phyloP scores from a whole-genome alignment of 2,329 filamentous ascomycete genomes.

The Fusarium sp. region DNA sequence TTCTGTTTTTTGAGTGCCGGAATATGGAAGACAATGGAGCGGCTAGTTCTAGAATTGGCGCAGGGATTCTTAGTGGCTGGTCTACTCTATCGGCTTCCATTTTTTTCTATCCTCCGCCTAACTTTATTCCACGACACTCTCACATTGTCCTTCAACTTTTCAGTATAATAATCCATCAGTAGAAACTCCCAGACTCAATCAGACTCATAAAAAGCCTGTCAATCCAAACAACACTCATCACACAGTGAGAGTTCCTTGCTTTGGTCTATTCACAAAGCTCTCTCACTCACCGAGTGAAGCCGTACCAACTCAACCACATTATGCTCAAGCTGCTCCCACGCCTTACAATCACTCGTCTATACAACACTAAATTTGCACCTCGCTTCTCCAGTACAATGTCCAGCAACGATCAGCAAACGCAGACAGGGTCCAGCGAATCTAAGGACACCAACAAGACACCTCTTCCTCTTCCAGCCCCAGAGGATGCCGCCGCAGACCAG shows the following conservation, averaged over 20 bases:
- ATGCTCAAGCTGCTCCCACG: slow-evolving; percentile 30
- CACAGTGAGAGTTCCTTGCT: not conserved
- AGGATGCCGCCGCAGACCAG: slow-evolving; percentile 15
- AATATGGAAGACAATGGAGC: not conserved
- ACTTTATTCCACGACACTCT: not conserved
- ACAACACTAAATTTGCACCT: not conserved
- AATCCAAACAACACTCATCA: not conserved
- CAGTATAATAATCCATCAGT: not conserved
- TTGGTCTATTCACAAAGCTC: not conserved
- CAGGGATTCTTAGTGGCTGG: slow-evolving; percentile 27
- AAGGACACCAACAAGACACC: slow-evolving; percentile 12
- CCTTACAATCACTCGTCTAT: slow-evolving; percentile 9
- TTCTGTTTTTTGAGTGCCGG: not conserved
- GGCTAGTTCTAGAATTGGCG: slow-evolving; percentile 9
- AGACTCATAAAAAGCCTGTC: not conserved
- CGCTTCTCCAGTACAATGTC: slow-evolving; percentile 17
- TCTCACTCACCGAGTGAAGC: slow-evolving; percentile 6
- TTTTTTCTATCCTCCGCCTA: slow-evolving; percentile 16
- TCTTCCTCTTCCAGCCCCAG: slow-evolving; percentile 40
- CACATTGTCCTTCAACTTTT: not conserved
- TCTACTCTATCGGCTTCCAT: slow-evolving; percentile 12
- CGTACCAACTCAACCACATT: not conserved
- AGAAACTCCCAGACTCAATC: not conserved
- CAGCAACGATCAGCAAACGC: slow-evolving; percentile 4
- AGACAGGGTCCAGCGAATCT: not conserved